Conservation (phyloP, 2,329 filamentous ascomycete species). For the Botrytis hyacinthi region DNA sequence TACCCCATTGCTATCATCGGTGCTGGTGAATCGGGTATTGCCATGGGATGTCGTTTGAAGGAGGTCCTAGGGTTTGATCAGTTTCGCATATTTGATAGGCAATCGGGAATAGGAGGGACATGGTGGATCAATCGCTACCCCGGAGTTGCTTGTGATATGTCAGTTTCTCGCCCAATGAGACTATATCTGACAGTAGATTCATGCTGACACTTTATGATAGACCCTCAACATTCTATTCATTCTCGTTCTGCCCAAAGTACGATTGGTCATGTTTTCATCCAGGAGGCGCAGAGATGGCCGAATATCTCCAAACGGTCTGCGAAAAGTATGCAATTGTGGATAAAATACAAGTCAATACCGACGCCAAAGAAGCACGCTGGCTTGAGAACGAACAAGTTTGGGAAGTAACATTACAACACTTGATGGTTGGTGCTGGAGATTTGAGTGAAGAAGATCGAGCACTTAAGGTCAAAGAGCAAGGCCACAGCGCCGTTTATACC, state of each 20-base stretch:
- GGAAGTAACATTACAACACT: slow-evolving; percentile 52
- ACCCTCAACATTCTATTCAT: slow-evolving; percentile 56
- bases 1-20: slow-evolving; percentile 53
- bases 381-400: slow-evolving; percentile 53
- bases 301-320: slow-evolving; percentile 53
- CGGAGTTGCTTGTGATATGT: slow-evolving; percentile 52
- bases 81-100: slow-evolving; percentile 57
- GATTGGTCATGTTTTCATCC: slow-evolving; percentile 58
- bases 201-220: slow-evolving; percentile 36
- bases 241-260: slow-evolving; percentile 59
- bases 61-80: slow-evolving; percentile 54
- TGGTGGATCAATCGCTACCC: slow-evolving; percentile 62
- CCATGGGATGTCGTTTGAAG: slow-evolving; percentile 56
- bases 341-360: slow-evolving; percentile 58
- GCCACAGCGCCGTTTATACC: slow-evolving; percentile 47
- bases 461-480: slow-evolving; percentile 45
- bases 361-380: slow-evolving; percentile 53
- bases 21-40: slow-evolving; percentile 58
- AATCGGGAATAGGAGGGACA: slow-evolving; percentile 50
- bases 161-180: slow-evolving; percentile 20
- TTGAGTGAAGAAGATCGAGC: slow-evolving; percentile 48
- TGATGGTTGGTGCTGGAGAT: slow-evolving; percentile 54
- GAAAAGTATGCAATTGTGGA: slow-evolving; percentile 54
- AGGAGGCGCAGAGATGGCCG: slow-evolving; percentile 57
- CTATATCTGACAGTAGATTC: background rate